phyloP scores from a whole-genome alignment of 345 rosid genomes.

The Gossypium anomalum region DNA sequence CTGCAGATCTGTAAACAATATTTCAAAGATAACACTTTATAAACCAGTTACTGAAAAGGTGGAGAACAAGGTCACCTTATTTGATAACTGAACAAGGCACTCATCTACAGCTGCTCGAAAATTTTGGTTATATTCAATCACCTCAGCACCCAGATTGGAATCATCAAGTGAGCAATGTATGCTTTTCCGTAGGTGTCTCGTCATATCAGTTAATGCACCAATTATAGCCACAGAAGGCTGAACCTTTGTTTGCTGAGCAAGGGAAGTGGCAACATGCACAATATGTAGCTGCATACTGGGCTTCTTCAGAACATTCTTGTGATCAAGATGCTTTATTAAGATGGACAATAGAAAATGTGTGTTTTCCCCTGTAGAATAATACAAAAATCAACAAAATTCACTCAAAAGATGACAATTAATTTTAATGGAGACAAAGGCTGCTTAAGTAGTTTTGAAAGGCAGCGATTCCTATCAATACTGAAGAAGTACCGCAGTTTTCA shows the following conservation, averaged over 20 bases:
- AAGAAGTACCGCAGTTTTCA: constrained; percentile 57
- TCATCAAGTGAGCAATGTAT: constrained; percentile 68
- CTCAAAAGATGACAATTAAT: neutral
- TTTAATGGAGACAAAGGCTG: neutral
- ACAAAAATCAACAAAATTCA: constrained; percentile 9
- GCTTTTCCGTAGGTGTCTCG: constrained; percentile 69
- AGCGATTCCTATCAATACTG: neutral
- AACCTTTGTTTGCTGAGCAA: constrained; percentile 51
- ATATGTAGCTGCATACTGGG: constrained; percentile 66
- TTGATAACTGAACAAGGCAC: constrained; percentile 58
- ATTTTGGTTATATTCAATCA: constrained; percentile 51
- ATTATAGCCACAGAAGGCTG: constrained; percentile 54
- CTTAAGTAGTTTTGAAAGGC: constrained; percentile 7
- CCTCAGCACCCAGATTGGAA: constrained; percentile 53
- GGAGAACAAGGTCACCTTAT: constrained; percentile 37
- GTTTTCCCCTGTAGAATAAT: constrained; percentile 46
- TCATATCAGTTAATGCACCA: constrained; percentile 72
- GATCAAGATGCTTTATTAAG: constrained; percentile 69
- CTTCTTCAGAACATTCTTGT: constrained; percentile 59
- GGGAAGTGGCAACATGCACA: constrained; percentile 49
- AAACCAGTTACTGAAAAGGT: neutral
- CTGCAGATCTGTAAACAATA: neutral
- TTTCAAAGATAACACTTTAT: neutral
- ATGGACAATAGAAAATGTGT: constrained; percentile 61
- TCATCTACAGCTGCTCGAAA: constrained; percentile 59